phyloP scores from a whole-genome alignment of 1,284 basidiomycete species.

The Psilocybe mexicana region DNA sequence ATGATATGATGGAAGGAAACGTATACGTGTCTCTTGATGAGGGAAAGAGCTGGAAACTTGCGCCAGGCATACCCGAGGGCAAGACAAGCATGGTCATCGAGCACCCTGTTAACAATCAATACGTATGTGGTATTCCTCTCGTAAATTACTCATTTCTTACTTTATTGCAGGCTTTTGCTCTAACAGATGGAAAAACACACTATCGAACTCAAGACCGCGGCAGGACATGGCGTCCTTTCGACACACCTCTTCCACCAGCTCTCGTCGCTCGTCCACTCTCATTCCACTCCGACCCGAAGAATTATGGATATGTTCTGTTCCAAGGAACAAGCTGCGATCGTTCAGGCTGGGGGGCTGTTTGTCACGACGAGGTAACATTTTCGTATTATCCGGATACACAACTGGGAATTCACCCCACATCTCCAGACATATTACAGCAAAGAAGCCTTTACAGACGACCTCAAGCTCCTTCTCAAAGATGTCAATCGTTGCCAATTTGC shows the following conservation, averaged over 20 bases:
- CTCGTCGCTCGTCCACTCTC: conserved; percentile 66
- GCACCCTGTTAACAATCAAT: conserved; percentile 83
- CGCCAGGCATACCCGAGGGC: conserved; percentile 64
- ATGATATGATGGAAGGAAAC: conserved; percentile 70
- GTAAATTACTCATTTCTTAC: not conserved
- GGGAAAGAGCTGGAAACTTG: conserved; percentile 78
- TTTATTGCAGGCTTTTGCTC: conserved; percentile 71
- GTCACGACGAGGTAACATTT: conserved; percentile 71
- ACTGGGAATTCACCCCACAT: not conserved
- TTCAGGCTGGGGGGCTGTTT: conserved; percentile 61
- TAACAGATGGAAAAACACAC: conserved; percentile 72
- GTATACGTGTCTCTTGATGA: conserved; percentile 88
- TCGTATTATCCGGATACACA: not conserved
- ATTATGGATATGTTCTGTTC: conserved; percentile 80
- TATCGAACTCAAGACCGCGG: conserved; percentile 88
- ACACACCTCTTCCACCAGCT: conserved; percentile 64
- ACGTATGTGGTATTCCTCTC: conserved; percentile 44
- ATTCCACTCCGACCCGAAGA: conserved; percentile 76
- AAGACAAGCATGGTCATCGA: conserved; percentile 76
- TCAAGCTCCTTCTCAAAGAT: conserved; percentile 63
- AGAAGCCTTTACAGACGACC: conserved; percentile 70
- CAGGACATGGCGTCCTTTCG: conserved; percentile 80
- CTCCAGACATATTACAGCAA: conserved; percentile 82
- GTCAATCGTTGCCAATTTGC: conserved; percentile 85
- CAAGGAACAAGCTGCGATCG: conserved; percentile 75